Evolutionary conservation across 192 early-diverging fungal species (phyloP).

Genomic region (Dissophora ornata): DNA sequence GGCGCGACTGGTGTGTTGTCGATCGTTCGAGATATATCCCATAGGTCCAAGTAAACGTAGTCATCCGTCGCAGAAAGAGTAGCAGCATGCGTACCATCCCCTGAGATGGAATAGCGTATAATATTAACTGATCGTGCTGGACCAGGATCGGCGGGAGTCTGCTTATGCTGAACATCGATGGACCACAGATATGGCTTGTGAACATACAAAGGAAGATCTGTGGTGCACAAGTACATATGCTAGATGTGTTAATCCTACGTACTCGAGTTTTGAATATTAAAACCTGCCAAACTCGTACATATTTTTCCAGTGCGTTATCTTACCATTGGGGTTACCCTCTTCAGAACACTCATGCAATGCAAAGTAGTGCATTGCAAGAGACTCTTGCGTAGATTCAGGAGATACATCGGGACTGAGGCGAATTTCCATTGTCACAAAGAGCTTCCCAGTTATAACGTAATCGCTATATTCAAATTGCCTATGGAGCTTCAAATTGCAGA

Average conservation of each 20-base stretch:
- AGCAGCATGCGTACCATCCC: slow-evolving; percentile 2
- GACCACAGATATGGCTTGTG: slow-evolving; percentile 18
- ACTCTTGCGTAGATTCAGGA: not conserved
- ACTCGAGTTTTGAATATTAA: too few relatives aligned
- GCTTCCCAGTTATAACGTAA: not conserved
- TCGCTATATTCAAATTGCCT: slow-evolving; percentile 12
- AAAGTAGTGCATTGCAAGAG: slow-evolving; percentile 13
- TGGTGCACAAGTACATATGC: not conserved
- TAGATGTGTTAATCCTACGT: too few relatives aligned
- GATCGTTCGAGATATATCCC: slow-evolving; percentile 9
- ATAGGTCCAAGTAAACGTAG: slow-evolving; percentile 6
- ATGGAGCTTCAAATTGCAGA: slow-evolving; percentile 9
- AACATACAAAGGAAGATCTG: slow-evolving; percentile 2
- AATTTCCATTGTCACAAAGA: slow-evolving; percentile 5
- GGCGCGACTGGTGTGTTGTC: not conserved
- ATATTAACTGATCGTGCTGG: not conserved
- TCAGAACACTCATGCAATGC: slow-evolving; percentile 8
- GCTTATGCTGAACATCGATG: slow-evolving; percentile 14
- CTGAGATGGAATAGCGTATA: slow-evolving; percentile 6
- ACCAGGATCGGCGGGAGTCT: slow-evolving; percentile 5
- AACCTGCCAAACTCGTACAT: too few relatives aligned
- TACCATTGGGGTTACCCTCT: not conserved
- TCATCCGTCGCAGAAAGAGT: slow-evolving; percentile 7
- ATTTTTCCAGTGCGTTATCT: not conserved
- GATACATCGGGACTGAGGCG: not conserved